These are phyloP conservation scores for Torulaspora quercuum DNA, from an alignment of 805 yeast species.

Conservation along the genomic window DNA sequence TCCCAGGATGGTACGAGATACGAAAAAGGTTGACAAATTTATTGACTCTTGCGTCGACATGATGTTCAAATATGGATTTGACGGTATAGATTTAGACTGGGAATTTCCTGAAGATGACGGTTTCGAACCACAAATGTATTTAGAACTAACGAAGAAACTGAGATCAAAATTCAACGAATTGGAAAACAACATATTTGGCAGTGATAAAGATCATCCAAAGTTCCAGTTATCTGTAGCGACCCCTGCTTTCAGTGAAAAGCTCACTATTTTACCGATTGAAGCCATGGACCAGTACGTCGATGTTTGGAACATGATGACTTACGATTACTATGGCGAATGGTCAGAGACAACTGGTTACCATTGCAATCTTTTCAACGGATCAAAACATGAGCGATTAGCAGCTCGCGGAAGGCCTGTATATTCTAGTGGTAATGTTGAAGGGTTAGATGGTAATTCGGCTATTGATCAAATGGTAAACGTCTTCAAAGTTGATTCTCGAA, in stretches of 20 bases:
- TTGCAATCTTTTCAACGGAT: conserved; percentile 52
- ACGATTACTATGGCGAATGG: conserved; percentile 85
- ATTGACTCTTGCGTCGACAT: conserved; percentile 46
- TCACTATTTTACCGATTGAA: conserved; percentile 43
- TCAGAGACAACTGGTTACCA: conserved; percentile 59
- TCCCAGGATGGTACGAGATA: conserved; percentile 42
- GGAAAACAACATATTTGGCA: conserved; percentile 33
- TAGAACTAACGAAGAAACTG: conserved; percentile 42
- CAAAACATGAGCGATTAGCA: conserved; percentile 7
- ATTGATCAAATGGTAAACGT: conserved; percentile 42
- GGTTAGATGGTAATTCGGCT: conserved; percentile 48
- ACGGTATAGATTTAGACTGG: conserved; percentile 95
- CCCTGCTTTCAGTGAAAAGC: conserved; percentile 57
- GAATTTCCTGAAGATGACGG: conserved; percentile 63
- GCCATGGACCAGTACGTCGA: conserved; percentile 58
- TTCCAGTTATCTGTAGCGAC: conserved; percentile 68
- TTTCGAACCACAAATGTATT: conserved; percentile 45
- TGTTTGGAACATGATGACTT: conserved; percentile 87
- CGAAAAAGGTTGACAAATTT: conserved; percentile 43
- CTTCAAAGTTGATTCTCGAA: conserved; percentile 44
- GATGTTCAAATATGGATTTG: conserved; percentile 60
- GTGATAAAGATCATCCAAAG: conserved; percentile 17
- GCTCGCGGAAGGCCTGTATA: conserved; percentile 14
- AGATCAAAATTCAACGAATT: conserved; percentile 41
- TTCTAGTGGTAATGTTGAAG: conserved; percentile 34